phyloP scores from a whole-genome alignment of 1,284 basidiomycete species.

The Ceratobasidium papillatum region DNA sequence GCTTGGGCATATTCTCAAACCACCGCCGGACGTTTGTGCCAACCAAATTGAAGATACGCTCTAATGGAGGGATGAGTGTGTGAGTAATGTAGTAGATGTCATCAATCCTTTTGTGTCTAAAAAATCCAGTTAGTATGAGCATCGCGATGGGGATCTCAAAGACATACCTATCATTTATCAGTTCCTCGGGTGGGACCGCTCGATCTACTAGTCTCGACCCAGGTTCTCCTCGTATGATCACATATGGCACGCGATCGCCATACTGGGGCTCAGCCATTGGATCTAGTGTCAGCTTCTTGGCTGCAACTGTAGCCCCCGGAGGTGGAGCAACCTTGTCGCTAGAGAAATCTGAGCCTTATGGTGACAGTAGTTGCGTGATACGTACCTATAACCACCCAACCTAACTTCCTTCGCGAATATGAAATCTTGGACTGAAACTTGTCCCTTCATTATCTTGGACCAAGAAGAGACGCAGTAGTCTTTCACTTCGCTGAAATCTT shows the following conservation, averaged over 20 bases:
- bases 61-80: slow-evolving; percentile 88
- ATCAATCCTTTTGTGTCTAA: slow-evolving; percentile 74
- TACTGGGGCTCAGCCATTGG: slow-evolving; percentile 88
- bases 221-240: slow-evolving; percentile 76
- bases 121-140: slow-evolving; percentile 25
- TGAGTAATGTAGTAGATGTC: slow-evolving; percentile 90
- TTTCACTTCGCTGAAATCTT: slow-evolving; percentile 90
- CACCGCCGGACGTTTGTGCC: slow-evolving; percentile 89
- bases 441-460: slow-evolving; percentile 83
- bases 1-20: slow-evolving; percentile 89
- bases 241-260: slow-evolving; percentile 92
- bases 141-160: background rate
- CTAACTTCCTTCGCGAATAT: slow-evolving; percentile 94
- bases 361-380: slow-evolving; percentile 10
- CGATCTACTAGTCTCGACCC: slow-evolving; percentile 80
- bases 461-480: slow-evolving; percentile 88
- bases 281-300: slow-evolving; percentile 77
- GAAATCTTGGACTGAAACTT: slow-evolving; percentile 87
- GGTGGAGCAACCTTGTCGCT: slow-evolving; percentile 86
- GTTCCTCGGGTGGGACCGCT: slow-evolving; percentile 80
- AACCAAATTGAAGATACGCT: slow-evolving; percentile 89
- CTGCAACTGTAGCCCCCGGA: slow-evolving; percentile 89
- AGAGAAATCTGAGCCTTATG: slow-evolving; percentile 5
- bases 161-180: slow-evolving; percentile 73
- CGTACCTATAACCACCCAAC: slow-evolving; percentile 88